These are phyloP conservation scores for Waltiozyma sp. DNA, from an alignment of 1,139 yeast genomes.

Conservation along the genomic window DNA sequence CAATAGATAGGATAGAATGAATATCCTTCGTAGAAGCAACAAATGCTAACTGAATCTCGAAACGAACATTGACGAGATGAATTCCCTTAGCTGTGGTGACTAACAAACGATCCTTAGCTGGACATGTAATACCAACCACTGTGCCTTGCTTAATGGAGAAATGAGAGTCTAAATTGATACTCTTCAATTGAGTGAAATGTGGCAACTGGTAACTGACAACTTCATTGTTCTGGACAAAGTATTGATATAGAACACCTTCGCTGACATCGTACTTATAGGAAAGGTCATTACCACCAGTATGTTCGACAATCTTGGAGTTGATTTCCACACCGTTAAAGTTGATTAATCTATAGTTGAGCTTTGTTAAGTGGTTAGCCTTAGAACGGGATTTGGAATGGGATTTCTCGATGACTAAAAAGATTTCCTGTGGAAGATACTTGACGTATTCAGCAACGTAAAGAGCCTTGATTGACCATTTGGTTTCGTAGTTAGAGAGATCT, in stretches of 20 bases:
- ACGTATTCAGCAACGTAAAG: conserved; percentile 10
- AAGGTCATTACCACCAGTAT: conserved; percentile 1
- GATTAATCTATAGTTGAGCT: conserved; percentile 30
- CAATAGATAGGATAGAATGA: conserved; percentile 7
- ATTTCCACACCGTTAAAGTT: conserved; percentile 19
- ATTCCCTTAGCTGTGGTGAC: conserved; percentile 25
- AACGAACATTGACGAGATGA: conserved; percentile 30
- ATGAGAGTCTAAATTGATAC: conserved; percentile 16
- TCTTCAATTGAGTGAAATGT: conserved; percentile 19
- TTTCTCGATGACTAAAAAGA: conserved; percentile 13
- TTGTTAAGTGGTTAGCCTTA: conserved; percentile 15
- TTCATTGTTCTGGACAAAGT: conserved; percentile 4
- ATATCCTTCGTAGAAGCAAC: conserved; percentile 17
- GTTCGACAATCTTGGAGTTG: conserved; percentile 16
- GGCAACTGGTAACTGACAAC: conserved; percentile 18
- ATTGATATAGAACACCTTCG: conserved; percentile 14
- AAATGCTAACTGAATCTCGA: conserved; percentile 28
- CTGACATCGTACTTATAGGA: conserved; percentile 10
- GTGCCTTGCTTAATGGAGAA: conserved; percentile 1
- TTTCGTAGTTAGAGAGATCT: conserved; percentile 3
- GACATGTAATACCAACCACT: conserved; percentile 16
- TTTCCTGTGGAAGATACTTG: conserved; percentile 10
- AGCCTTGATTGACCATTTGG: conserved; percentile 8
- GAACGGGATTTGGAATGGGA: conserved; percentile 17
- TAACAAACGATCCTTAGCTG: conserved; percentile 26